These are phyloP conservation scores for Anisodus tanguticus DNA, from an alignment of 257 asterid species.

Conservation along the genomic window DNA sequence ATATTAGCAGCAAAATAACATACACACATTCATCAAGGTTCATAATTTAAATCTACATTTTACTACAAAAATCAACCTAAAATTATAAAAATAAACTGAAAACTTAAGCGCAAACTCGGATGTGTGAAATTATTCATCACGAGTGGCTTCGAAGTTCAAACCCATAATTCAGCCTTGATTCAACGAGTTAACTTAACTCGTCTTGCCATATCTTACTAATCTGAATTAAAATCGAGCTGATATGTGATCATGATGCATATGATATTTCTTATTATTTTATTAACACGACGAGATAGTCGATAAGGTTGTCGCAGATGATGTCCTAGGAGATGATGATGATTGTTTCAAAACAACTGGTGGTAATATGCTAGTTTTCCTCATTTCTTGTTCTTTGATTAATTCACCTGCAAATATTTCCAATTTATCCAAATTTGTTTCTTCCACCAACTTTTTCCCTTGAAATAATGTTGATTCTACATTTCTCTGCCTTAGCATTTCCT, in stretches of 20 bases:
- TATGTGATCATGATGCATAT: background rate
- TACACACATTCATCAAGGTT: slow-evolving; percentile 11
- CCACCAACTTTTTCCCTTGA: slow-evolving; percentile 65
- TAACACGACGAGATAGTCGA: slow-evolving; percentile 58
- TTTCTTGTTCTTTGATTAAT: slow-evolving; percentile 64
- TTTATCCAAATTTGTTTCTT: slow-evolving; percentile 58
- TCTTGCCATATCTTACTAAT: background rate
- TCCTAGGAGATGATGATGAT: slow-evolving; percentile 52
- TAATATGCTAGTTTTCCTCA: slow-evolving; percentile 54
- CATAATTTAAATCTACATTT: slow-evolving; percentile 19
- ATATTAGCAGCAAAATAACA: slow-evolving; percentile 18
- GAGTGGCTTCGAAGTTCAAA: slow-evolving; percentile 20
- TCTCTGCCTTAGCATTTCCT: slow-evolving; percentile 62
- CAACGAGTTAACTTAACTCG: background rate
- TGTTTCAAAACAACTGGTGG: slow-evolving; percentile 58
- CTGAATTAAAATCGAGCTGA: background rate
- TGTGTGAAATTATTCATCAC: slow-evolving; percentile 17
- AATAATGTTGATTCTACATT: slow-evolving; percentile 71
- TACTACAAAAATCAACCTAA: slow-evolving; percentile 23
- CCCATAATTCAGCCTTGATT: background rate
- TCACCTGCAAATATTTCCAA: slow-evolving; percentile 59
- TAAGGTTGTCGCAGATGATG: slow-evolving; percentile 73
- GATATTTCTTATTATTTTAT: background rate
- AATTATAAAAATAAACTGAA: background rate
- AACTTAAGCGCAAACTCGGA: slow-evolving; percentile 28